A percentile compares a stretch with the other conserved stretches of the same genome.
These are phyloP conservation scores for Sporobolomyces roseus DNA, from an alignment of 768 basidiomycete genomes.

Conservation along the genomic window DNA sequence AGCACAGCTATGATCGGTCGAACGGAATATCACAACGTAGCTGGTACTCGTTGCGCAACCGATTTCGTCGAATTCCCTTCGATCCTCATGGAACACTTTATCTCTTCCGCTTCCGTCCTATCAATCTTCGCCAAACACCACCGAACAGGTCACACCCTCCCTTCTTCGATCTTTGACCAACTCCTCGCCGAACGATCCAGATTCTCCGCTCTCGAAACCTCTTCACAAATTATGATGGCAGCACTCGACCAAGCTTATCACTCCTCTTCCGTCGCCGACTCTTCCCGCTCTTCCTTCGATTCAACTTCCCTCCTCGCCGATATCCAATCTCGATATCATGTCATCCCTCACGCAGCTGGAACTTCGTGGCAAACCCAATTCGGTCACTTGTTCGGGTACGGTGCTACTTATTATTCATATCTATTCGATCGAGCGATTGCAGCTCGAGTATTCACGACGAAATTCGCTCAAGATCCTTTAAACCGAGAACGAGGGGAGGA, in stretches of 20 bases:
- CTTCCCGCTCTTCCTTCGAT: constrained; percentile 57
- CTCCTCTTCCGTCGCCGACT: constrained; percentile 58
- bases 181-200: constrained; percentile 46
- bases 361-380: constrained; percentile 96
- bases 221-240: constrained; percentile 84
- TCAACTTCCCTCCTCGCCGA: constrained; percentile 69
- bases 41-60: constrained; percentile 94
- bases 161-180: constrained; percentile 46
- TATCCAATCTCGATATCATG: constrained; percentile 56
- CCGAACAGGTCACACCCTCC: constrained; percentile 49
- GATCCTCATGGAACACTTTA: constrained; percentile 97
- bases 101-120: constrained; percentile 75
- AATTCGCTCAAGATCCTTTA: constrained; percentile 69
- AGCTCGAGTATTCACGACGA: constrained; percentile 74
- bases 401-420: constrained; percentile 96
- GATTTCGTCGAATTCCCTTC: constrained; percentile 98
- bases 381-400: constrained; percentile 90
- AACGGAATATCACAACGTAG: constrained; percentile 95
- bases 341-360: constrained; percentile 75
- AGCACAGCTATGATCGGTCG: constrained; percentile 98
- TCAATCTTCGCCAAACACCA: constrained; percentile 58
- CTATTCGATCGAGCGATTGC: constrained; percentile 95
- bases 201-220: constrained; percentile 68
- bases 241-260: constrained; percentile 86
- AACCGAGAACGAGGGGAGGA: constrained; percentile 71